These are phyloP conservation scores for Evernia prunastri DNA, from an alignment of 495 filamentous ascomycete species.

Conservation along the genomic window DNA sequence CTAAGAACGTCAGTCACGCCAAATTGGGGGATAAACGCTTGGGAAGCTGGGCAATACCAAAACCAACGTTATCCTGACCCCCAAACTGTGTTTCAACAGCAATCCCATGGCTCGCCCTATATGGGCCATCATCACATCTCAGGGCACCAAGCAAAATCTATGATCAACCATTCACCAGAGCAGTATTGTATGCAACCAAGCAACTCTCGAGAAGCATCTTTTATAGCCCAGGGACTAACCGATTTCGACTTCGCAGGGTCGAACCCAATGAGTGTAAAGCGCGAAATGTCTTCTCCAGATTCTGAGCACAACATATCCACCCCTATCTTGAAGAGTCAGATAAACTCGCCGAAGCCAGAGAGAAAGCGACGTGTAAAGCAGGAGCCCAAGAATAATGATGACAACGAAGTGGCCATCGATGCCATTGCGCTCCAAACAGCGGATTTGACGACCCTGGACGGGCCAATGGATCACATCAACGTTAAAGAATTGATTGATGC, in stretches of 20 bases:
- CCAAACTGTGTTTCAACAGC: neutral
- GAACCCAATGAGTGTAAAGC: neutral
- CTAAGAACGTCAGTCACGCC: slow-evolving; percentile 2
- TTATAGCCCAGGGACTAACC: neutral
- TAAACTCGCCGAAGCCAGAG: neutral
- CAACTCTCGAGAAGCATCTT: neutral
- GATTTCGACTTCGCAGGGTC: neutral
- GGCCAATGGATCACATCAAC: neutral
- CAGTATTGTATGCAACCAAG: neutral
- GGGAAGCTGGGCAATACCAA: neutral
- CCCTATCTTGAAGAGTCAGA: neutral
- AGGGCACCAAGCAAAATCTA: neutral
- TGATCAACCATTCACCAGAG: neutral
- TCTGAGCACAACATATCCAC: neutral
- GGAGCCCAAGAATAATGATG: neutral
- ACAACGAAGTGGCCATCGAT: neutral
- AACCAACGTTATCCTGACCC: neutral
- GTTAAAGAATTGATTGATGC: slow-evolving; percentile 7
- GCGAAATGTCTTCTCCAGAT: neutral
- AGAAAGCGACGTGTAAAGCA: slow-evolving; percentile 6
- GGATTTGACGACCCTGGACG: neutral
- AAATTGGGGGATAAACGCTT: neutral
- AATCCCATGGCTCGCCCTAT: neutral
- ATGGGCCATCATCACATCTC: neutral
- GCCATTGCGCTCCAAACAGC: neutral